Evolutionary conservation across 495 filamentous ascomycete species (phyloP).

Genomic region (Penicillium bialowiezense): DNA sequence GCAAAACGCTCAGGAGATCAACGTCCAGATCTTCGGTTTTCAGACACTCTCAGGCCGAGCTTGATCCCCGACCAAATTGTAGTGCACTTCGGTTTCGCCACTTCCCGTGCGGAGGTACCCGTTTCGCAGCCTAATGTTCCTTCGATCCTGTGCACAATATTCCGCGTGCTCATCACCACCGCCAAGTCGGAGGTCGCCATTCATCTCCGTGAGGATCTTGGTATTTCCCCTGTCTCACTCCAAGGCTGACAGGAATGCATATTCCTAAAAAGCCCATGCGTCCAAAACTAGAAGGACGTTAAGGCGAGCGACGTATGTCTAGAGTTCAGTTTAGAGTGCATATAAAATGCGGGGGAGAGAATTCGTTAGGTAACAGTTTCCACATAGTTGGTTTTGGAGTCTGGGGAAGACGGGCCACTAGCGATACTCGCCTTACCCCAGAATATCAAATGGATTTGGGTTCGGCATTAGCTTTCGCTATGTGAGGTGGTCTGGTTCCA

Average conservation of each 20-base stretch:
- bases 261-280: background rate
- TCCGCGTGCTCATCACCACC: background rate
- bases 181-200: constrained; percentile 6
- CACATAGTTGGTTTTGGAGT: constrained; percentile 18
- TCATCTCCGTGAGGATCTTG: background rate
- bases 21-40: too few species aligned
- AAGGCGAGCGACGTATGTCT: background rate
- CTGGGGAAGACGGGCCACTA: constrained; percentile 20
- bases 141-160: background rate
- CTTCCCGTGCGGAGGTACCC: background rate
- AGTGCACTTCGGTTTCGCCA: background rate
- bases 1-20: too few species aligned
- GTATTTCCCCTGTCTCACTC: constrained; percentile 2
- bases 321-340: constrained; percentile 3
- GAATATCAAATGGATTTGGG: background rate
- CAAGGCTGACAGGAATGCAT: too few species aligned
- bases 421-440: background rate
- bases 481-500: too few species aligned
- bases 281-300: background rate
- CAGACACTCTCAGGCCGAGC: too few species aligned
- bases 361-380: constrained; percentile 39
- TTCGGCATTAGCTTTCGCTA: too few species aligned
- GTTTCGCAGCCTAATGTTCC: background rate
- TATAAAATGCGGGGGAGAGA: constrained; percentile 27
- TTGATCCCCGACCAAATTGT: too few species aligned